phyloP scores from a whole-genome alignment of 306 rosid genomes.

The Cercis canadensis region DNA sequence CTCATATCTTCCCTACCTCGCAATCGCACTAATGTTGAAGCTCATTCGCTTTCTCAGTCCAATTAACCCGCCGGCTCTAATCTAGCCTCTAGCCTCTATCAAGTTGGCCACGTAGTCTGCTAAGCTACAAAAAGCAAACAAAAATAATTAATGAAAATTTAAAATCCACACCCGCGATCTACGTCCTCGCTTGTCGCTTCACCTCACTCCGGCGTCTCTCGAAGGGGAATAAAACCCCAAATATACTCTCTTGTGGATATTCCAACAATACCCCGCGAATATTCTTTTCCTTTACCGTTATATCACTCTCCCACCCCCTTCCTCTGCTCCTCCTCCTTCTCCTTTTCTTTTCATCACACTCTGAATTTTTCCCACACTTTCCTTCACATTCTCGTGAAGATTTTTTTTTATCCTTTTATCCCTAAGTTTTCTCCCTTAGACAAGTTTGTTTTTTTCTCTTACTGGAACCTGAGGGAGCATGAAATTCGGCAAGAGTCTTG shows the following conservation, averaged over 20 bases:
- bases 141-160: background rate
- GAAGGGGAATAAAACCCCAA: conserved; percentile 66
- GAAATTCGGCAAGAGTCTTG: conserved; percentile 95
- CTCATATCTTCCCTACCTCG: no score
- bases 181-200: no score
- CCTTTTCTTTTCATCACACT: background rate
- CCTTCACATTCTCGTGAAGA: background rate
- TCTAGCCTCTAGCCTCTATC: background rate
- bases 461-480: conserved; percentile 30
- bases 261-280: conserved; percentile 77
- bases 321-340: background rate
- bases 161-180: background rate
- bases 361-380: background rate
- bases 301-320: conserved; percentile 31
- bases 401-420: background rate
- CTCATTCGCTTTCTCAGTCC: background rate
- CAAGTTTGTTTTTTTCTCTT: background rate
- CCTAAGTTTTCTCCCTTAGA: background rate
- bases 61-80: conserved; percentile 1
- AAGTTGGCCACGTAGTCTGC: conserved; percentile 21
- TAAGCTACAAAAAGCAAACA: background rate
- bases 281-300: conserved; percentile 66
- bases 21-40: background rate
- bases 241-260: conserved; percentile 77
- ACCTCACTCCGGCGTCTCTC: no score